These are phyloP conservation scores for Alternaria longipes DNA, from an alignment of 2,329 filamentous ascomycete species.

Conservation along the genomic window DNA sequence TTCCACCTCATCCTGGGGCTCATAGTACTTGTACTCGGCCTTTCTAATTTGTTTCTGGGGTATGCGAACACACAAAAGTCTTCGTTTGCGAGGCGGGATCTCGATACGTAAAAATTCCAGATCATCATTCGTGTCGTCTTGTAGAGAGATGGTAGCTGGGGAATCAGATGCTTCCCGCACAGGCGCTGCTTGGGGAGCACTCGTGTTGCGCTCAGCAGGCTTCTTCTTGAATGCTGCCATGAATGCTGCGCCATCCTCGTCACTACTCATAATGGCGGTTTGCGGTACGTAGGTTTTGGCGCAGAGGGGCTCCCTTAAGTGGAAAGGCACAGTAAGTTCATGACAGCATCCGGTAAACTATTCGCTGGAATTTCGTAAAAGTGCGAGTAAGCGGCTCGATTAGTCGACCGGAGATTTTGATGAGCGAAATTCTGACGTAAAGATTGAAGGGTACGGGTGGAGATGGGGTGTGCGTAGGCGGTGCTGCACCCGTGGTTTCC, in stretches of 20 bases:
- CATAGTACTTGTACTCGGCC: slow-evolving; percentile 48
- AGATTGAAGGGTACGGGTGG: neutral
- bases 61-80: slow-evolving; percentile 36
- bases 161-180: slow-evolving; percentile 22
- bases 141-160: slow-evolving; percentile 23
- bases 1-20: slow-evolving; percentile 48
- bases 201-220: neutral
- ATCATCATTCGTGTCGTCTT: slow-evolving; percentile 19
- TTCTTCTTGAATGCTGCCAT: slow-evolving; percentile 43
- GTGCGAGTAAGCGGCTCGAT: neutral
- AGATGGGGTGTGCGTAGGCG: neutral
- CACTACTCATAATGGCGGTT: slow-evolving; percentile 33
- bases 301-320: neutral
- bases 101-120: neutral
- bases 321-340: neutral
- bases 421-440: fast-evolving
- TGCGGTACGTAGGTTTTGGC: neutral
- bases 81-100: slow-evolving; percentile 19
- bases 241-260: slow-evolving; percentile 34
- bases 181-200: slow-evolving; percentile 1
- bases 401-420: neutral
- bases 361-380: neutral
- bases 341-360: neutral
- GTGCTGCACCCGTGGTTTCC: neutral
- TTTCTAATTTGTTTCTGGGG: slow-evolving; percentile 32